Base-by-base conservation (phyloP, 805 yeast species). In the Saccharomyces kudriavzevii region DNA sequence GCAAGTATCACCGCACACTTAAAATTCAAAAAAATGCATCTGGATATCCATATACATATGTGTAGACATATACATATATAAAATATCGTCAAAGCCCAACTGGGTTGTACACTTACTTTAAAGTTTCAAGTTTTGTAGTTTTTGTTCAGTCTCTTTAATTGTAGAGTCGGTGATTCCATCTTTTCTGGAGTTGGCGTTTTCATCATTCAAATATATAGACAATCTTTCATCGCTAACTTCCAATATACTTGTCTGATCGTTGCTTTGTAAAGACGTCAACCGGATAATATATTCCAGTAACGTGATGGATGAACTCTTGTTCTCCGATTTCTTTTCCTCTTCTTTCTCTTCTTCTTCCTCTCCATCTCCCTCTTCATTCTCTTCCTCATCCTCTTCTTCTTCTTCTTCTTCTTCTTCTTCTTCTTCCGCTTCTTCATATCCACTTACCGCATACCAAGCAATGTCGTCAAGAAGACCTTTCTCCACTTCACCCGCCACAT, bases 161-260 rank as follows among this genome's bases (percentile, higher is more conserved):
- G 43, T 17, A 6, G 43, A 35, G 17, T 35, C 10, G 43, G 24
- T 35, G 4, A 35, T 35, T 8, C 43, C 53, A 27, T 55, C 54
- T 43, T 58, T 55, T 17, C 58, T 56, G 2, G 63, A 60, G 46
- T 55, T 60, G 11, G 69, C 65, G 49, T 66, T 66, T 54, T 84
- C 88, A 58, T 86, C 88, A 48, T 79, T 75, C 20, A 87, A 68
- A 58, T 84, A 87, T 1, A 83, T 60, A 3, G 82, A 68, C 10
- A 87, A 69, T 31, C 84, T 75, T 64, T 87, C 92, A 63, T 87
- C 94, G n/a, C 77, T 76, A 9, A 82, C 77, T 6, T 78, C 70
- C 8, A 80, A 62, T 2, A 85, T 67, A 1, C 83, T 73, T 26
- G 65, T 70, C 56, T 80, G 82, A 59, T 85, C 90, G 54, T 73